Percentiles rank a stretch among this genome's conserved stretches.
Conservation (phyloP, 2,329 filamentous ascomycete genomes). For the Aspergillus quadricinctus region DNA sequence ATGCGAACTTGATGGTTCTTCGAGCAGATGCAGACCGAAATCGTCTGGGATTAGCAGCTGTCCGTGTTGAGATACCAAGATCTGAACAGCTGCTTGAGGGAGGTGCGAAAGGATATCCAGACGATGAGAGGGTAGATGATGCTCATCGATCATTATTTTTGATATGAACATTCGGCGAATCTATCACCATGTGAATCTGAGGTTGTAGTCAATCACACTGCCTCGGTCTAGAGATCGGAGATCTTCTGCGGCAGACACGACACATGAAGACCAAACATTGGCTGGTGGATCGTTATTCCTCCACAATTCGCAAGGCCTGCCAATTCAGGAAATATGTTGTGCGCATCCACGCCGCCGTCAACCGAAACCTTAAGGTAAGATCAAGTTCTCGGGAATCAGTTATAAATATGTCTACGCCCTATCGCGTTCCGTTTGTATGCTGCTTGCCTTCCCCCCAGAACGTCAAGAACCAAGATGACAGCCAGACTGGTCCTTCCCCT, state of each 20-base stretch:
- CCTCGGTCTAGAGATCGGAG: not conserved
- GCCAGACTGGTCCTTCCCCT: slow-evolving; percentile 27
- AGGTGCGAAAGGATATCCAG: too few species aligned
- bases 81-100: too few species aligned
- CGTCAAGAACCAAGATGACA: slow-evolving; percentile 5
- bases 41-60: too few species aligned
- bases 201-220: not conserved
- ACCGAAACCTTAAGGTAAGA: not conserved
- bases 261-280: not conserved
- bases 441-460: not conserved
- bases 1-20: not conserved
- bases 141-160: too few species aligned
- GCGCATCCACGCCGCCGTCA: not conserved
- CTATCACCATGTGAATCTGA: not conserved
- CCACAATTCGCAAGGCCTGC: not conserved
- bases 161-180: not conserved
- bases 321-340: not conserved
- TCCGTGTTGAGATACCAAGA: too few species aligned
- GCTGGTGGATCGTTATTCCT: not conserved
- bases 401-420: not conserved
- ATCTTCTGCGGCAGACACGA: not conserved
- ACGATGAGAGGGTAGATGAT: too few species aligned
- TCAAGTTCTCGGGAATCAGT: not conserved
- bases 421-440: not conserved
- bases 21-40: too few species aligned